phyloP scores from a whole-genome alignment of 129 eudicot genomes.

The Solidago caesia region DNA sequence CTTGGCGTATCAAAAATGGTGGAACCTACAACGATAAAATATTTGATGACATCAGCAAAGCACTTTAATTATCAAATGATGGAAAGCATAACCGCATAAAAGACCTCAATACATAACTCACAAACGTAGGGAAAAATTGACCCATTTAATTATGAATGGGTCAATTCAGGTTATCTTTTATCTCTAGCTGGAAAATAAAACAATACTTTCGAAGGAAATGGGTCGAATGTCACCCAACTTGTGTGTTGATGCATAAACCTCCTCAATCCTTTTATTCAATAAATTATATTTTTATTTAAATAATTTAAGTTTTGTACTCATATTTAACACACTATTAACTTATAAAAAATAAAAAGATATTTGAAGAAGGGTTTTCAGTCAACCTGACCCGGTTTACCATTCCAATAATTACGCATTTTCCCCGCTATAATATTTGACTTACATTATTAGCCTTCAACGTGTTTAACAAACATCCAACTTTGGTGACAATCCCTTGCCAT shows the following conservation, averaged over 20 bases:
- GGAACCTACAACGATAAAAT: slow-evolving; percentile 60
- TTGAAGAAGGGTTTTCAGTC: not conserved
- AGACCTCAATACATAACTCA: not conserved
- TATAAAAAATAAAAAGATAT: too few relatives aligned
- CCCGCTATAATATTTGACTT: slow-evolving; percentile 11
- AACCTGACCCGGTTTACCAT: not conserved
- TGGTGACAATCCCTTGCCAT: slow-evolving; percentile 92
- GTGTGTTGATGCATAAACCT: not conserved
- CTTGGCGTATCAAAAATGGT: slow-evolving; percentile 81
- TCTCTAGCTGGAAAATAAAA: not conserved
- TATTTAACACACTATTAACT: not conserved
- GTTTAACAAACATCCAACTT: slow-evolving; percentile 67
- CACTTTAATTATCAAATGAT: not conserved
- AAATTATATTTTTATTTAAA: too few relatives aligned
- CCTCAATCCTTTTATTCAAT: too few relatives aligned
- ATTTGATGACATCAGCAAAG: slow-evolving; percentile 10
- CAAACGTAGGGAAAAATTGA: not conserved
- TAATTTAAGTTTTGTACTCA: not conserved
- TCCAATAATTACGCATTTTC: not conserved
- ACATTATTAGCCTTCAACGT: slow-evolving; percentile 73
- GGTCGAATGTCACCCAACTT: not conserved
- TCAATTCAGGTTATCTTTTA: not conserved
- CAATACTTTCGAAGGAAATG: not conserved
- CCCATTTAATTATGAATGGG: not conserved
- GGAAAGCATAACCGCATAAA: not conserved